phyloP scores from a whole-genome alignment of 1,284 basidiomycete genomes.

The Fistulinella staudtii region DNA sequence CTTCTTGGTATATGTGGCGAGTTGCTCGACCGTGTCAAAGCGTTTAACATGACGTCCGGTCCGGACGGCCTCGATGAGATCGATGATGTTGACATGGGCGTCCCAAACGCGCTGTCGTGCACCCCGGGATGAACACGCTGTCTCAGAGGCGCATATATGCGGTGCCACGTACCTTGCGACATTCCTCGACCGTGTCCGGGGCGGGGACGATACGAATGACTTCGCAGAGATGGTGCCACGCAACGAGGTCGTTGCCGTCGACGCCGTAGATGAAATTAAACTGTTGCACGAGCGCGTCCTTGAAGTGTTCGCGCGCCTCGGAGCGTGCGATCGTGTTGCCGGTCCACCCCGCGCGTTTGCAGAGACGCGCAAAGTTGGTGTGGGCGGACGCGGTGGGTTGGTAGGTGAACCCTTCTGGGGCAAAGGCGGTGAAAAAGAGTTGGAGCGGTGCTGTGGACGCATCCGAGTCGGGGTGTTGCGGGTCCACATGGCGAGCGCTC shows the following conservation, averaged over 20 bases:
- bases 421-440: slow-evolving; percentile 15
- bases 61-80: slow-evolving; percentile 10
- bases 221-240: slow-evolving; percentile 15
- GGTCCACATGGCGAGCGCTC: too few relatives aligned
- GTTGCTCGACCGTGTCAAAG: slow-evolving; percentile 11
- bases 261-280: slow-evolving; percentile 11
- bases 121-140: neutral
- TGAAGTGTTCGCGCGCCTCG: neutral
- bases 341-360: neutral
- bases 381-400: slow-evolving; percentile 2
- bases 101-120: slow-evolving; percentile 13
- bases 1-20: slow-evolving; percentile 32
- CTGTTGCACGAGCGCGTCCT: slow-evolving; percentile 11
- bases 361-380: slow-evolving; percentile 11
- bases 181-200: slow-evolving; percentile 7
- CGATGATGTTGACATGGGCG: slow-evolving; percentile 15
- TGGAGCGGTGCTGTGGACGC: too few relatives aligned
- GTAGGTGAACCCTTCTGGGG: slow-evolving; percentile 10
- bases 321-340: neutral
- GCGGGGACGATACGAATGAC: slow-evolving; percentile 11
- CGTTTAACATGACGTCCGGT: slow-evolving; percentile 6
- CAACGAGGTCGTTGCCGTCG: neutral
- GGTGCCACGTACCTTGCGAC: slow-evolving; percentile 7
- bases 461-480: too few relatives aligned
- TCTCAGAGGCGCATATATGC: too few relatives aligned